Evolutionary conservation across 1,139 yeast genomes (phyloP).

Genomic region (Lipomyces yarrowii): DNA sequence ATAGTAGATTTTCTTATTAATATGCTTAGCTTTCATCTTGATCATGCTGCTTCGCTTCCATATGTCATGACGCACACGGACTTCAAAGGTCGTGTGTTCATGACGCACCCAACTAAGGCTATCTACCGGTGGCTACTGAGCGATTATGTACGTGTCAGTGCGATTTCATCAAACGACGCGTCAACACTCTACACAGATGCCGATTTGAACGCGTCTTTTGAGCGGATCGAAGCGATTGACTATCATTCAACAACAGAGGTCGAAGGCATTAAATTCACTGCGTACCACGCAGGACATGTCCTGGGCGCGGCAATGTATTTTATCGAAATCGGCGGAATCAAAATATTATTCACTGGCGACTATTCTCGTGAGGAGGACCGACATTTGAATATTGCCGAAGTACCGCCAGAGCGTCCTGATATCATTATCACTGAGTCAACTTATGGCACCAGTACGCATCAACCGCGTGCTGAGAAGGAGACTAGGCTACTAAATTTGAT

Average conservation of each 20-base stretch:
- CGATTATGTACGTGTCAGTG: slow-evolving; percentile 85
- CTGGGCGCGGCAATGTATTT: slow-evolving; percentile 98
- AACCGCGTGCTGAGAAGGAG: slow-evolving; percentile 85
- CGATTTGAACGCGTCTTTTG: slow-evolving; percentile 85
- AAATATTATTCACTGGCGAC: slow-evolving; percentile 91
- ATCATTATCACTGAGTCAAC: slow-evolving; percentile 92
- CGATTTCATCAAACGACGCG: slow-evolving; percentile 44
- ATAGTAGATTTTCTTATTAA: background rate
- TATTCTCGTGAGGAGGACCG: slow-evolving; percentile 94
- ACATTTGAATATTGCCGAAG: slow-evolving; percentile 92
- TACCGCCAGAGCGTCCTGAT: slow-evolving; percentile 89
- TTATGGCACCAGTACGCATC: slow-evolving; percentile 96
- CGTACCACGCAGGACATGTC: slow-evolving; percentile 98
- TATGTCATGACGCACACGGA: slow-evolving; percentile 97
- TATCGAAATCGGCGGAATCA: slow-evolving; percentile 90
- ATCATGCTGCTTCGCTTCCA: slow-evolving; percentile 96
- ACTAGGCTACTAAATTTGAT: slow-evolving; percentile 75
- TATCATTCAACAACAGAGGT: slow-evolving; percentile 94
- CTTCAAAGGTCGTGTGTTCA: slow-evolving; percentile 91
- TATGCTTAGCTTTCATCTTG: slow-evolving; percentile 72
- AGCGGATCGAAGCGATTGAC: slow-evolving; percentile 88
- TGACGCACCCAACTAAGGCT: slow-evolving; percentile 99
- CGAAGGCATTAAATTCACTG: slow-evolving; percentile 92
- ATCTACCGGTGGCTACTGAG: slow-evolving; percentile 92
- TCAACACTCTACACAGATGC: slow-evolving; percentile 77